Conservation (phyloP, 768 basidiomycete genomes). For the Tephrocybe sp. region DNA sequence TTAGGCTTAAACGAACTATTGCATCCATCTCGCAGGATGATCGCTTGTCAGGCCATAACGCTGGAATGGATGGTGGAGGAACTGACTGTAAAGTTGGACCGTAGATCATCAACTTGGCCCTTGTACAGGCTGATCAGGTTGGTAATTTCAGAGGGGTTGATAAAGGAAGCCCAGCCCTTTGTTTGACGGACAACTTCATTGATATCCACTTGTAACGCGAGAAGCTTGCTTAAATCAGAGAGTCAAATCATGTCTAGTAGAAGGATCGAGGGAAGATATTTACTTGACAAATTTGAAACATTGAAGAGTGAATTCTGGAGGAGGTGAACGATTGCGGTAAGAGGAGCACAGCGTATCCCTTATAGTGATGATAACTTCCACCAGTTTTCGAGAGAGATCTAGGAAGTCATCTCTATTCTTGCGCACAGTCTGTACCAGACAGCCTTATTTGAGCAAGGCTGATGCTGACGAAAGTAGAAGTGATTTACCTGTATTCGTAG, state of each 20-base stretch:
- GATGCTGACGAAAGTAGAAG: neutral
- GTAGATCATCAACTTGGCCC: neutral
- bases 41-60: neutral
- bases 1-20: neutral
- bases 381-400: neutral
- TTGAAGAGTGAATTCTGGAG: neutral
- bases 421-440: neutral
- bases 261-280: neutral
- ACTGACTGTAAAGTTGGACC: neutral
- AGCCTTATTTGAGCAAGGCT: neutral
- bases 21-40: neutral
- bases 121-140: neutral
- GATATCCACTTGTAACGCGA: neutral
- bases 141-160: neutral
- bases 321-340: neutral
- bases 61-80: neutral
- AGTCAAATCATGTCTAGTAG: neutral
- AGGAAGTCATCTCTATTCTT: constrained; percentile 2
- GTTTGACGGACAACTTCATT: neutral
- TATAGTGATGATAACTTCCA: neutral
- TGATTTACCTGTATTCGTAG: neutral
- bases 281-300: constrained; percentile 2
- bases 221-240: neutral
- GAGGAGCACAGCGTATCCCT: neutral
- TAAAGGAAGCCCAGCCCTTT: neutral